Conservation (phyloP, 768 basidiomycete genomes). For the Strobilomyces dryophilus region DNA sequence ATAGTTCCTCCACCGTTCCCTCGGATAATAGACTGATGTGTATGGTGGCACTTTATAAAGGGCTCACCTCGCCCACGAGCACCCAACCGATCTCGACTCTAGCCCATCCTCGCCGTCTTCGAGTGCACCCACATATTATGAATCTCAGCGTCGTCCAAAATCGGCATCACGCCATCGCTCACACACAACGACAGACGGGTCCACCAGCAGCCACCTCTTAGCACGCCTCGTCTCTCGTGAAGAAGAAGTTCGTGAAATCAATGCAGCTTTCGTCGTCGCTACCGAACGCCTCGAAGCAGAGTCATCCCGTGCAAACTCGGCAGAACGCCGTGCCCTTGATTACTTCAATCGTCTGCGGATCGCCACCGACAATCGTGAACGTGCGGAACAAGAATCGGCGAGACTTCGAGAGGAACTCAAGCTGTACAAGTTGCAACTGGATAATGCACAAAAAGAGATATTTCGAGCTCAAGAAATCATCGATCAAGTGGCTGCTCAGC, state of each 20-base stretch:
- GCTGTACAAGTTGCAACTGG: slow-evolving; percentile 42
- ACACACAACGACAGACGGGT: slow-evolving; percentile 24
- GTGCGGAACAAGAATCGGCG: slow-evolving; percentile 36
- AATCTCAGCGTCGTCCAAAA: slow-evolving; percentile 23
- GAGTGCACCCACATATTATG: slow-evolving; percentile 13
- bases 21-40: not conserved
- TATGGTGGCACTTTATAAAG: slow-evolving; percentile 5
- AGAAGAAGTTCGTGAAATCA: slow-evolving; percentile 31
- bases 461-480: slow-evolving; percentile 40
- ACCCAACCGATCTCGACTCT: slow-evolving; percentile 30
- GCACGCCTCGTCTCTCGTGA: slow-evolving; percentile 27
- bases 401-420: slow-evolving; percentile 40
- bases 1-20: not conserved
- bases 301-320: slow-evolving; percentile 38
- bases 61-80: slow-evolving; percentile 23
- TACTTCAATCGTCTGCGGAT: slow-evolving; percentile 39
- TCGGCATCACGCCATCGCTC: slow-evolving; percentile 26
- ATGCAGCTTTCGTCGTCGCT: slow-evolving; percentile 23
- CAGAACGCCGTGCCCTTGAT: slow-evolving; percentile 46
- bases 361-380: slow-evolving; percentile 37
- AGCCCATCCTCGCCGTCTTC: slow-evolving; percentile 26
- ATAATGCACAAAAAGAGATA: slow-evolving; percentile 43
- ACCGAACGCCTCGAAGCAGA: slow-evolving; percentile 38
- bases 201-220: slow-evolving; percentile 28
- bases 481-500: slow-evolving; percentile 38